phyloP scores from a whole-genome alignment of 495 filamentous ascomycete species.

The Tuber melanosporum region DNA sequence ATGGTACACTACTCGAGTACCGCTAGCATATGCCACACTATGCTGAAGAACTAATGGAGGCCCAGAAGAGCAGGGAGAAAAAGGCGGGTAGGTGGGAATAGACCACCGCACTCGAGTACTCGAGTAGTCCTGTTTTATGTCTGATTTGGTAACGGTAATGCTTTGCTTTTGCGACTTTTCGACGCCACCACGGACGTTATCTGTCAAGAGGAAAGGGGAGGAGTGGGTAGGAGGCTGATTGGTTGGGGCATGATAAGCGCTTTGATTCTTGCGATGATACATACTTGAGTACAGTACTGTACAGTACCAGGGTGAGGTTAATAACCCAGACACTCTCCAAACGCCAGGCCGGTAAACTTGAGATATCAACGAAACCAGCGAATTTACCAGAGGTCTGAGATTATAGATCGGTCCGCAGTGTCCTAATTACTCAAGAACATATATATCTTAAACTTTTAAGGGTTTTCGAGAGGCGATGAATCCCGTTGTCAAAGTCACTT shows the following conservation, averaged over 20 bases:
- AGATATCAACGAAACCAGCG: too few relatives aligned
- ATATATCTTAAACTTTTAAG: too few relatives aligned
- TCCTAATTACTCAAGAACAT: too few relatives aligned
- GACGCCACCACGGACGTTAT: background rate
- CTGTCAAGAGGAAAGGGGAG: background rate
- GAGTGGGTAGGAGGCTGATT: slow-evolving; percentile 1
- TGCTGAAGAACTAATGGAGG: background rate
- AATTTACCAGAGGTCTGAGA: too few relatives aligned
- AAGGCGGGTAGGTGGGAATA: background rate
- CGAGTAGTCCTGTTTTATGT: background rate
- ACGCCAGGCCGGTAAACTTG: too few relatives aligned
- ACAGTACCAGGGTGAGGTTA: too few relatives aligned
- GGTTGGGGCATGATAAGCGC: background rate
- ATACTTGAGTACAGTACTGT: background rate
- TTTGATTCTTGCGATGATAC: background rate
- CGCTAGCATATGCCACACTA: background rate
- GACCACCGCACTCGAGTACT: too few relatives aligned
- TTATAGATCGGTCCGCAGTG: too few relatives aligned
- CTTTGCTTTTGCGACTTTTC: background rate
- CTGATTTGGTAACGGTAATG: background rate
- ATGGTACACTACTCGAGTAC: background rate
- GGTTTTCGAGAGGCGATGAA: too few relatives aligned
- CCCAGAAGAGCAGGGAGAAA: background rate
- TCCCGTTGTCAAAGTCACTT: too few relatives aligned
- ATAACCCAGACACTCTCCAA: too few relatives aligned